A percentile compares a stretch with the other conserved stretches of the same genome.
These are phyloP conservation scores for Penicillium sp. DNA, from an alignment of 2,329 filamentous ascomycete genomes.

Conservation along the genomic window DNA sequence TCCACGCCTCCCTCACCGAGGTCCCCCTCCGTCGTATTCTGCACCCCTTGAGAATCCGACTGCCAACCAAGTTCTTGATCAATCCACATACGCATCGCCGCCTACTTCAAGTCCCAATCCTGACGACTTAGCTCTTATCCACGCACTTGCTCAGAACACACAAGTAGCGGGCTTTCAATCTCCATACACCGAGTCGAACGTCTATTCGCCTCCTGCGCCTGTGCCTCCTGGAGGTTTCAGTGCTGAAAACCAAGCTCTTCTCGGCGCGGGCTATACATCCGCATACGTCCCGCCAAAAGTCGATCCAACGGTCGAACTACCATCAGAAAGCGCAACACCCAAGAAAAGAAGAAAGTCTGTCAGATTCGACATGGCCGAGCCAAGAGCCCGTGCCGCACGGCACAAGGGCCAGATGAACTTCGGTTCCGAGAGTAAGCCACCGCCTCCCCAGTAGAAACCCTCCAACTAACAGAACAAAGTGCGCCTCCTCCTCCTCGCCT, in stretches of 20 bases:
- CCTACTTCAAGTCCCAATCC: background rate
- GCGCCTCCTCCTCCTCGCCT: slow-evolving; percentile 43
- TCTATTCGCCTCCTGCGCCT: background rate
- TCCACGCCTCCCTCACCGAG: slow-evolving; percentile 7
- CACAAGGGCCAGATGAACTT: slow-evolving; percentile 84
- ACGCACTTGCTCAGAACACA: background rate
- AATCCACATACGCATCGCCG: background rate
- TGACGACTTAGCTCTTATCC: slow-evolving; percentile 22
- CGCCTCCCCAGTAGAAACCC: background rate
- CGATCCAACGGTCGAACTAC: background rate
- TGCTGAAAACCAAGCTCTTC: slow-evolving; percentile 20
- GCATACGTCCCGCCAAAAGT: background rate
- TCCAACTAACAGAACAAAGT: slow-evolving; percentile 23
- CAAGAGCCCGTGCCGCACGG: slow-evolving; percentile 69
- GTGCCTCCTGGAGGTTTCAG: background rate
- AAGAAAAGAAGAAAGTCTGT: slow-evolving; percentile 9
- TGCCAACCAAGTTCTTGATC: background rate
- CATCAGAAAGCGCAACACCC: background rate
- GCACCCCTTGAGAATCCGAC: background rate
- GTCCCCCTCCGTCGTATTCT: slow-evolving; percentile 15
- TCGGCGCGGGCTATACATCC: slow-evolving; percentile 24
- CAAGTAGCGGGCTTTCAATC: slow-evolving; percentile 19
- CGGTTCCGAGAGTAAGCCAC: slow-evolving; percentile 60
- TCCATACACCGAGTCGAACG: background rate
- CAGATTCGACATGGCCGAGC: slow-evolving; percentile 60